Base-by-base conservation (phyloP, 2,329 filamentous ascomycete genomes). In the Diplodia mutila region DNA sequence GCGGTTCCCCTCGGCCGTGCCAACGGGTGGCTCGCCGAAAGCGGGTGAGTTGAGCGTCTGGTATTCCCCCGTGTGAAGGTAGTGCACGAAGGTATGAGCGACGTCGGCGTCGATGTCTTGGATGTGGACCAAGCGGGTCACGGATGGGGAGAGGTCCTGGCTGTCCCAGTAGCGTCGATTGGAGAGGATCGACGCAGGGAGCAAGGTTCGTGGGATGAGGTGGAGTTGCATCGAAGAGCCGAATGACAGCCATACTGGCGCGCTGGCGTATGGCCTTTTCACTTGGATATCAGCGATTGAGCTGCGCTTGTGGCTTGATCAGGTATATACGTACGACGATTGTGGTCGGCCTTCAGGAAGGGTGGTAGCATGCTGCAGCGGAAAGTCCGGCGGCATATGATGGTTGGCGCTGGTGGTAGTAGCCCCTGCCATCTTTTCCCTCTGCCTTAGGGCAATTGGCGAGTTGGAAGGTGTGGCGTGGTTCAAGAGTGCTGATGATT, bases 11-110 rank as follows among this genome's bases (percentile, higher is more conserved):
- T 23, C 53, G 18, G 2, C 18, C 18, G 32, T 12, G 29, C 9
- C 16, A 11, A 21, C 4, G 39, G 34, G 39, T 18, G 46, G 25
- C 7, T 25, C 55, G 55, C 18, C 23, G 18, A 9, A 4, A 23
- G 39, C 11, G 25, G n/a, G 34, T 32, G 70, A 34, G 49, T 67
- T 53, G 21, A 75, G 72, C 3, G 73, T 73, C 46, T 75, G 74
- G 51, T 75, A 75, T 23, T 66, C 49, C n/a, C 71, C 72, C 4
- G 74, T 74, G 69, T 73, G 68, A n/a, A 75, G 61, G 66, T 71
- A 74, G 48, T 75, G 73, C 27, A 73, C 67, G 25, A 75, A 42
- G 14, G 59, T 48, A 21, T 49, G 69, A 65, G 34, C 37, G 37
- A 49, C 12, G 11, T 63, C 27, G 11, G 42, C 27, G 14, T 49